Evolutionary conservation across 192 early-diverging fungal species (phyloP).

Genomic region (Coemansia asiatica): DNA sequence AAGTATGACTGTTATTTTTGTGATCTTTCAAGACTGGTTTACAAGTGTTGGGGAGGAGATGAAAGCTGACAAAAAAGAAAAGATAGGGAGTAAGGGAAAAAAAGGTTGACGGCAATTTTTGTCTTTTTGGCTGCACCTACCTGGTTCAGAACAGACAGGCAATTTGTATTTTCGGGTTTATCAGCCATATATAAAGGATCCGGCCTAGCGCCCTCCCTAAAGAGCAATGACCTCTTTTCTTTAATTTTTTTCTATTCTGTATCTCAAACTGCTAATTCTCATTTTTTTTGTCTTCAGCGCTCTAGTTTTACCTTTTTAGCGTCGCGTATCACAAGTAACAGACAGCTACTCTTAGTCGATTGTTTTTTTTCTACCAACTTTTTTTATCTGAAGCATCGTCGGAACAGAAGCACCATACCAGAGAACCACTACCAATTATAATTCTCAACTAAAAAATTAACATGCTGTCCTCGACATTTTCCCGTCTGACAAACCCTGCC

Average conservation of each 20-base stretch:
- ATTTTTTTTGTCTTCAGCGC: background rate
- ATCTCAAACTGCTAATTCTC: background rate
- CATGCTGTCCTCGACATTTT: slow-evolving; percentile 38
- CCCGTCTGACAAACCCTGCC: slow-evolving; percentile 22
- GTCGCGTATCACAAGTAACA: background rate
- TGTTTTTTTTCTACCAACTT: background rate
- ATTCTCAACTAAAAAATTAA: background rate
- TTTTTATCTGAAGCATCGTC: slow-evolving; percentile 7
- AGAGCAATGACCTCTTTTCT: background rate
- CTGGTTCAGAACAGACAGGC: background rate
- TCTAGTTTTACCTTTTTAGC: background rate
- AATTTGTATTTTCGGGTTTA: background rate
- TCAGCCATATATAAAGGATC: slow-evolving; percentile 3
- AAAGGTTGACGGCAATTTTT: background rate
- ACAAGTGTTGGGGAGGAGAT: background rate
- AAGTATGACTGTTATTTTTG: background rate
- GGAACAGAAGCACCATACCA: background rate
- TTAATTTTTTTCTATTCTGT: background rate
- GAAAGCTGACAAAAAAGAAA: background rate
- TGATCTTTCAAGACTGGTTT: background rate
- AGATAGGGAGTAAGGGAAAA: background rate
- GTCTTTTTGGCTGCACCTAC: background rate
- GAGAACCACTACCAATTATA: background rate
- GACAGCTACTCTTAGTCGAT: background rate
- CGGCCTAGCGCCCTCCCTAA: background rate